Evolutionary conservation across 2,329 filamentous ascomycete genomes (phyloP).

Genomic region (Cladophialophora psammophila): DNA sequence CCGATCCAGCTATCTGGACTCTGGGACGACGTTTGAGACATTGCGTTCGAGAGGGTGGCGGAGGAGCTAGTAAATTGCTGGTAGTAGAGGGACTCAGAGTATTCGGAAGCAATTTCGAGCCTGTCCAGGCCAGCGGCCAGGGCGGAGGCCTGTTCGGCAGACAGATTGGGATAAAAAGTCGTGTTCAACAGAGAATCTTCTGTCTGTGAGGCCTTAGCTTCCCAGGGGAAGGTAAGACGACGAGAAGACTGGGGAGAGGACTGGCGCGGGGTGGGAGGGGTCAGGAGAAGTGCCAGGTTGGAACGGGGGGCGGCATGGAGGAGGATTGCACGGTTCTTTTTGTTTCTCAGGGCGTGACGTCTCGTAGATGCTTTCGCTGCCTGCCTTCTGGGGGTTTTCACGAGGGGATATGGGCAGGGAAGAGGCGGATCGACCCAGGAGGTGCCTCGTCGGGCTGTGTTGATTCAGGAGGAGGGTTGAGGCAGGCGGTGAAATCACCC

Average conservation of each 20-base stretch:
- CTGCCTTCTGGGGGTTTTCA: not conserved
- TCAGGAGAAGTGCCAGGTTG: conserved; percentile 14
- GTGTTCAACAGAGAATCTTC: conserved; percentile 1
- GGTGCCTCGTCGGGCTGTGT: not conserved
- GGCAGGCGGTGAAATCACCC: conserved; percentile 9
- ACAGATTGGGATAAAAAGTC: conserved; percentile 49
- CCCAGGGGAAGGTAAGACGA: conserved; percentile 8
- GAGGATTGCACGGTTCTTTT: not conserved
- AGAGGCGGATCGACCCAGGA: not conserved
- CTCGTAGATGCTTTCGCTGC: not conserved
- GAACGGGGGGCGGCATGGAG: conserved; percentile 11
- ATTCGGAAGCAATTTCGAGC: conserved; percentile 49
- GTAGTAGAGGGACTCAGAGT: conserved; percentile 38
- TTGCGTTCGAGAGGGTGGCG: conserved; percentile 45
- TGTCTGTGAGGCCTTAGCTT: not conserved
- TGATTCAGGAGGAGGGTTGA: conserved; percentile 5
- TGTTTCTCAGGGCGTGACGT: not conserved
- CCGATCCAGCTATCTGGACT: conserved; percentile 93
- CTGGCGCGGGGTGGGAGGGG: conserved; percentile 21
- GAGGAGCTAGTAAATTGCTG: conserved; percentile 38
- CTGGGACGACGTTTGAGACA: conserved; percentile 63
- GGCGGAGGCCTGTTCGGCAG: conserved; percentile 54
- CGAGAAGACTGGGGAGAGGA: not conserved
- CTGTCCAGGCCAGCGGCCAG: conserved; percentile 57
- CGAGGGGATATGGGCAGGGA: not conserved